Evolutionary conservation across 306 rosid species (phyloP), one percentile per base, ranked within the genome.

Genomic region (Abrus pulchellus): DNA sequence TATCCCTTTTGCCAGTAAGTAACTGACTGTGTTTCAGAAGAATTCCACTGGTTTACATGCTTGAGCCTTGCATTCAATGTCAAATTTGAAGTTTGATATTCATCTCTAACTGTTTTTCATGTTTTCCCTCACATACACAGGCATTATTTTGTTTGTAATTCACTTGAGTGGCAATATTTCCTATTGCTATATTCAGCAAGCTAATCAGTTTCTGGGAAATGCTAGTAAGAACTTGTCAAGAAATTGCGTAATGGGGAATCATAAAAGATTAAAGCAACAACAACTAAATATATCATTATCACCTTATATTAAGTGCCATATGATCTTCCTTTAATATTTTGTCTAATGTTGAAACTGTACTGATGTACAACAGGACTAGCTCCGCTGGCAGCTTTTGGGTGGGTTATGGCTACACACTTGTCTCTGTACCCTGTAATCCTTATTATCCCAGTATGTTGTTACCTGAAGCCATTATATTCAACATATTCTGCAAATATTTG

Each of bases 381-480:
- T 78, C 88, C 92, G 1, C 70, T 93, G 87, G 98, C 98, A 12
- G 99, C 99, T 80, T 93, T 93, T 86, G 98, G 99, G 64, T 95
- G 94, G 97, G 96, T 95, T 86, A 82, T 90, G 92, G 98, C 99
- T 49, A 86, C 97, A 40, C 98, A 95, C 85, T 83, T 93, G 74
- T 95, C 99, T 76, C 89, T 95, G 72, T 95, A 93, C 88, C 98
- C 98, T 29, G 83, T 86, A 61, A 89, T 90, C 83, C 87, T 93
- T 68, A 84, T 93, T 79, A 87, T 93, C 86, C 98, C 99, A 2
- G 99, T 93, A 93, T 68, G 90, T 43, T 62, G 71, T 78, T 77
- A 74, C 50, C 76, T 56, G 77, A 82, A 70, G 75, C 61, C 33
- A n/a, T 82, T 74, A 10, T 5, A 32, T 48, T 77, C 75, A 34